Evolutionary conservation across 2,329 filamentous ascomycete species (phyloP).

Genomic region (Monilinia laxa): DNA sequence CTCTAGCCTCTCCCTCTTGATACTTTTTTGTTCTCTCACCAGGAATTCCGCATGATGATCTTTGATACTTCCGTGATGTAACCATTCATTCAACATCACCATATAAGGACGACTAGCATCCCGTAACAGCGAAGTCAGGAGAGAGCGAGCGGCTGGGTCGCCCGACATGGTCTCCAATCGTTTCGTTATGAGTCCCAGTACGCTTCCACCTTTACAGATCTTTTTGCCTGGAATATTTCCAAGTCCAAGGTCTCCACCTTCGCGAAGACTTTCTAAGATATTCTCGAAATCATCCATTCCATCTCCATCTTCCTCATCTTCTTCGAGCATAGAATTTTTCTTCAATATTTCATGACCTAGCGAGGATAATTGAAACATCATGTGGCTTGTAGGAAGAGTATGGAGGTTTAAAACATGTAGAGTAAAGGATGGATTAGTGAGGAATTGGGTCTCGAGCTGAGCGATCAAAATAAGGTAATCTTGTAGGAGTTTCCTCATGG

Average conservation of each 20-base stretch:
- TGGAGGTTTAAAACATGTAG: conserved; percentile 91
- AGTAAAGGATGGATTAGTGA: conserved; percentile 86
- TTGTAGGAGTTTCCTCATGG: conserved; percentile 84
- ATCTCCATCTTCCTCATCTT: conserved; percentile 64
- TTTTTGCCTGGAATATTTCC: conserved; percentile 83
- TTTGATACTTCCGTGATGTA: conserved; percentile 92
- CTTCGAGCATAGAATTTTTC: conserved; percentile 83
- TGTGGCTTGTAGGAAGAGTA: conserved; percentile 84
- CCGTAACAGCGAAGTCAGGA: conserved; percentile 78
- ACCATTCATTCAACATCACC: conserved; percentile 97
- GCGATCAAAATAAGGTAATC: conserved; percentile 92
- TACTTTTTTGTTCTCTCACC: conserved; percentile 93
- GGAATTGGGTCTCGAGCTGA: conserved; percentile 88
- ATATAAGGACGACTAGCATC: conserved; percentile 95
- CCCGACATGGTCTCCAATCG: conserved; percentile 87
- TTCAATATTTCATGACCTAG: conserved; percentile 85
- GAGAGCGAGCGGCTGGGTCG: conserved; percentile 79
- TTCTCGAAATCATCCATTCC: conserved; percentile 80
- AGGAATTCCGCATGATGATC: conserved; percentile 94
- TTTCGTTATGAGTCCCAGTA: conserved; percentile 83
- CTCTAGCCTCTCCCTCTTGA: conserved; percentile 84
- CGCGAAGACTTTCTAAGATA: conserved; percentile 83
- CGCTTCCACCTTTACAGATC: conserved; percentile 93
- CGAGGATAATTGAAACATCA: conserved; percentile 86
- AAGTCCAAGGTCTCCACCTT: conserved; percentile 78